phyloP scores from a whole-genome alignment of 768 basidiomycete genomes.

The Mycena latifolia region DNA sequence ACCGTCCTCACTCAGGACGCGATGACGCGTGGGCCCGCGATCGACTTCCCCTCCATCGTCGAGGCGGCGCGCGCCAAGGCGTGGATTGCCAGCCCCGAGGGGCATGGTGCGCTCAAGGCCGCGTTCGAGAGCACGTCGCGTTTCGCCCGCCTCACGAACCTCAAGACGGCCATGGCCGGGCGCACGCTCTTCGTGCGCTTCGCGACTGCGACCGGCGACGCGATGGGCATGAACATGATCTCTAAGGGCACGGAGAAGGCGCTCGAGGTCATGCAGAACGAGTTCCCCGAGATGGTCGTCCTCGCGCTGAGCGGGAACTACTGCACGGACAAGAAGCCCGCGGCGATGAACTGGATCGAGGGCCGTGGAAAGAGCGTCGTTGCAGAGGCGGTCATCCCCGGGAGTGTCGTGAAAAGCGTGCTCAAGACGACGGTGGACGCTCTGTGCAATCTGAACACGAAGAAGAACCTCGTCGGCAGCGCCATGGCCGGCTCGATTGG shows the following conservation, averaged over 20 bases:
- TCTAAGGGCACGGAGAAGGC: conserved; percentile 98
- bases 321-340: conserved; percentile 99
- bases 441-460: conserved; percentile 90
- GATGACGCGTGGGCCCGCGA: conserved; percentile 98
- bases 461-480: conserved; percentile 98
- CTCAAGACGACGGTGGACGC: conserved; percentile 95
- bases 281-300: conserved; percentile 93
- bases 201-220: conserved; percentile 94
- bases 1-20: conserved; percentile 93
- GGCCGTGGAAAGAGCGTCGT: conserved; percentile 97
- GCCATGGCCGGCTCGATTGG: conserved; percentile 98
- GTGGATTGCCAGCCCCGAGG: conserved; percentile 89
- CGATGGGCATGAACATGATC: conserved; percentile 99
- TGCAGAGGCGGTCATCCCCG: conserved; percentile 94
- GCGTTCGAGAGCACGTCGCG: conserved; percentile 96
- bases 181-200: conserved; percentile 95
- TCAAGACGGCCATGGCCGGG: conserved; percentile 94
- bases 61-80: conserved; percentile 87
- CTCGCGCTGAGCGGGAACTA: conserved; percentile 97
- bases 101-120: conserved; percentile 77
- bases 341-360: conserved; percentile 99
- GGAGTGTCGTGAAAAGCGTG: conserved; percentile 87
- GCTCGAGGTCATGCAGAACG: conserved; percentile 78
- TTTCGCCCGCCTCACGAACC: conserved; percentile 86
- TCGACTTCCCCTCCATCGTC: conserved; percentile 89